Percentiles rank a stretch among this genome's conserved stretches.
These are phyloP conservation scores for Acanthamoeba triangularis DNA, from an alignment of 208 protist species.

Conservation along the genomic window DNA sequence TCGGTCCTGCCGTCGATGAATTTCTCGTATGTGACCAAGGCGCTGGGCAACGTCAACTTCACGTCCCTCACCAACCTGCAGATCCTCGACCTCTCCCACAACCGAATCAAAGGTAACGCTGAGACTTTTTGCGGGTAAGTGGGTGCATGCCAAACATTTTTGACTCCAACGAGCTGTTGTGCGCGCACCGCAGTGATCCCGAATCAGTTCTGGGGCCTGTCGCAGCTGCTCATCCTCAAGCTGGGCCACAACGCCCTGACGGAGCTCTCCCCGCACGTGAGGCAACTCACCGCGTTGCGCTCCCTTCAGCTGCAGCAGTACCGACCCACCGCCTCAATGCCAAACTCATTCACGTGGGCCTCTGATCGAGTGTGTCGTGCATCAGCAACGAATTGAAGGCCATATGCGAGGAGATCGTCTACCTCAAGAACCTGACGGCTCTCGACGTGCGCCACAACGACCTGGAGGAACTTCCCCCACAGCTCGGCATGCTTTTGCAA, in stretches of 20 bases:
- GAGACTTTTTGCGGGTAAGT: too few relatives aligned
- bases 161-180: background rate
- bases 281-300: background rate
- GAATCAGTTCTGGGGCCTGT: conserved; percentile 31
- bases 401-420: conserved; percentile 49
- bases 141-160: background rate
- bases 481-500: conserved; percentile 42
- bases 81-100: conserved; percentile 26
- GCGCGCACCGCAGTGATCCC: background rate
- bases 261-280: conserved; percentile 9
- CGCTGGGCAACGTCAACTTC: conserved; percentile 62
- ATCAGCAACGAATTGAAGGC: conserved; percentile 54
- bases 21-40: conserved; percentile 58
- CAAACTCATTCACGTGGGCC: background rate
- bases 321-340: background rate
- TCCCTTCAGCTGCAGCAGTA: background rate
- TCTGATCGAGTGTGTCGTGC: background rate
- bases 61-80: conserved; percentile 36
- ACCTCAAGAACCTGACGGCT: conserved; percentile 13
- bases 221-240: conserved; percentile 64
- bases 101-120: conserved; percentile 9
- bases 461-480: conserved; percentile 38
- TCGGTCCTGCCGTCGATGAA: conserved; percentile 43
- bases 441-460: conserved; percentile 58
- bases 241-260: conserved; percentile 55